Evolutionary conservation across 495 filamentous ascomycete species (phyloP), one percentile per base, ranked within the genome.

Genomic region (Venustampulla echinocandica): DNA sequence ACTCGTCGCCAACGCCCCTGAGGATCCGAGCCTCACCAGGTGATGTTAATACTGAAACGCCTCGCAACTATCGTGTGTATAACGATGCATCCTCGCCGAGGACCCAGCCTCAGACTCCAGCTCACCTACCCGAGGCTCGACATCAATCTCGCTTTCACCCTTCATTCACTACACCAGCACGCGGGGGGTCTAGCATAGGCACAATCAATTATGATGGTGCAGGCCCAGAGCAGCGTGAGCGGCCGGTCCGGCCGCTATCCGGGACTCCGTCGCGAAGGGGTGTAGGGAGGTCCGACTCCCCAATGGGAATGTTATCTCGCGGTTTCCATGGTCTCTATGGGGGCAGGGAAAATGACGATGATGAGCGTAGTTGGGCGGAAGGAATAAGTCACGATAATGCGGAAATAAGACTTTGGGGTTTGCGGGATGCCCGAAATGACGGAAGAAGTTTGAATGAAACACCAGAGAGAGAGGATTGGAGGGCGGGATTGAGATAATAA

Each of bases 61-160:
- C 51, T 17, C 42, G 47, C 40, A 20, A 5, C n/a, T 50, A 52
- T 20, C 55, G 56, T n/a, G 56, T 77, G 21, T 80, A 79, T 53
- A 64, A 76, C 51, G 76, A 80, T 49, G 54, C 53, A 25, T 47
- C 74, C 36, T 65, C 74, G 7, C 62, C 71, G 19, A 61, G 60
- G 2, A 63, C 61, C 2, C 76, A 80, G 51, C 76, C 76, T 14
- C 73, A 73, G 46, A 80, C 76, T 7, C 75, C 76, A 6, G 63
- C 63, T 24, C 66, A 75, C 42, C 59, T 80, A 10, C 70, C 73
- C 2, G 71, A 74, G 56, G 58, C 70, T 19, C 64, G 69, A 10
- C 71, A 71, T 41, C 69, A 60, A 38, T 72, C 70, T 36, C 68
- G 65, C 18, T 55, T 71, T 39, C 57, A 61, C 11, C 65, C 69